These are phyloP conservation scores for Fusarium burgessii DNA, from an alignment of 2,329 filamentous ascomycete species.

Conservation along the genomic window DNA sequence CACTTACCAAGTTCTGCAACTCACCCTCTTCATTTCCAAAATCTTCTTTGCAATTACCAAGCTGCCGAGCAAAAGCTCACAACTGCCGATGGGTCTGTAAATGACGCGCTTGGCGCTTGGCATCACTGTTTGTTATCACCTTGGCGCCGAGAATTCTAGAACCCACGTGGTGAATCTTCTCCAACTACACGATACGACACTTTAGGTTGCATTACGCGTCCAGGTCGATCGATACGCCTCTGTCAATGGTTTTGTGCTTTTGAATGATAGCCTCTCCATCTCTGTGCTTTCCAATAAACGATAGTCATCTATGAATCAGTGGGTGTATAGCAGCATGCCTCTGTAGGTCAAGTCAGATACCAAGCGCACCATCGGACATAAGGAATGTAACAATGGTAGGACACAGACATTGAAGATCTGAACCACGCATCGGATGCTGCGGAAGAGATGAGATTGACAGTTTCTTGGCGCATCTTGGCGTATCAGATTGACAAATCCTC, in stretches of 20 bases:
- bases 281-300: neutral
- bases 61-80: neutral
- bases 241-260: accelerated
- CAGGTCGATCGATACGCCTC: neutral
- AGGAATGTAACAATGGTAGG: neutral
- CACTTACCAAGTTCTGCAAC: too few species aligned
- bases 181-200: neutral
- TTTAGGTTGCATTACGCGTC: neutral
- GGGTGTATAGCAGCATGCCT: neutral
- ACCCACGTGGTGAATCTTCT: neutral
- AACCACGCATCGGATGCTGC: constrained; percentile 4
- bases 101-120: constrained; percentile 1
- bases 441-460: constrained; percentile 14
- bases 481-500: neutral
- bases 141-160: constrained; percentile 13
- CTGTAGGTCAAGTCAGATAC: neutral
- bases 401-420: neutral
- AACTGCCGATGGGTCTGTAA: neutral
- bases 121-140: neutral
- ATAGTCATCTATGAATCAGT: neutral
- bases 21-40: neutral
- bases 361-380: neutral
- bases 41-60: neutral
- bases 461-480: neutral
- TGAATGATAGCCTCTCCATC: neutral